phyloP scores from a whole-genome alignment of 768 basidiomycete species.

The Lactarius tabidus region DNA sequence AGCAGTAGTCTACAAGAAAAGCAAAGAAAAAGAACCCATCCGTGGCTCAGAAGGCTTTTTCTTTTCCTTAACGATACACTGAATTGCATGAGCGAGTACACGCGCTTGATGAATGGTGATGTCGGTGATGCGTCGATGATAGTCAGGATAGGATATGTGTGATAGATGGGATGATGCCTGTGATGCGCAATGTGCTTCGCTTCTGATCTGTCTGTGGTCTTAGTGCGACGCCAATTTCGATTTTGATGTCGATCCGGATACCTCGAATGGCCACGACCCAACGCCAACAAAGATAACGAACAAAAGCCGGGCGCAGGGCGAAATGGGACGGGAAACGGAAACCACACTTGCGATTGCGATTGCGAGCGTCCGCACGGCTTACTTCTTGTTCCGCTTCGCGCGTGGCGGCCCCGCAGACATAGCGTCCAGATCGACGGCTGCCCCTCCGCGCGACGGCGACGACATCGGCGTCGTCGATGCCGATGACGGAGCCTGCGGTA shows the following conservation, averaged over 20 bases:
- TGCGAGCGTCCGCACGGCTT: slow-evolving; percentile 13
- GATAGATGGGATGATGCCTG: not conserved
- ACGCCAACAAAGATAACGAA: not conserved
- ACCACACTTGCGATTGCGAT: not conserved
- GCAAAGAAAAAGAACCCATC: not conserved
- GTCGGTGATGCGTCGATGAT: not conserved
- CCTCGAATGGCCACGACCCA: not conserved
- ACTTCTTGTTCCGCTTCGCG: slow-evolving; percentile 30
- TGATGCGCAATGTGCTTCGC: not conserved
- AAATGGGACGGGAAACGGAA: not conserved
- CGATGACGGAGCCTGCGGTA: not conserved
- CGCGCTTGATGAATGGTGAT: not conserved
- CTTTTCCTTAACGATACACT: not conserved
- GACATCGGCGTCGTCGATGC: slow-evolving; percentile 5
- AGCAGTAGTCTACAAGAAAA: not conserved
- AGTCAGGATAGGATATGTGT: not conserved
- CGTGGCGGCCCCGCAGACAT: slow-evolving; percentile 22
- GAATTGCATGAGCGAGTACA: not conserved
- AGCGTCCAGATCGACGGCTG: not conserved
- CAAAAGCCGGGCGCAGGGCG: not conserved
- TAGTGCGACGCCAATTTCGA: not conserved
- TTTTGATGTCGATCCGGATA: not conserved
- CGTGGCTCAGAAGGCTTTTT: not conserved
- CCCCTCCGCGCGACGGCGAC: not conserved
- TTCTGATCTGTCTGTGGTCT: not conserved